A percentile compares a stretch with the other conserved stretches of the same genome.
Evolutionary conservation across 257 asterid species (phyloP).

Genomic region (Penstemon newberryi): DNA sequence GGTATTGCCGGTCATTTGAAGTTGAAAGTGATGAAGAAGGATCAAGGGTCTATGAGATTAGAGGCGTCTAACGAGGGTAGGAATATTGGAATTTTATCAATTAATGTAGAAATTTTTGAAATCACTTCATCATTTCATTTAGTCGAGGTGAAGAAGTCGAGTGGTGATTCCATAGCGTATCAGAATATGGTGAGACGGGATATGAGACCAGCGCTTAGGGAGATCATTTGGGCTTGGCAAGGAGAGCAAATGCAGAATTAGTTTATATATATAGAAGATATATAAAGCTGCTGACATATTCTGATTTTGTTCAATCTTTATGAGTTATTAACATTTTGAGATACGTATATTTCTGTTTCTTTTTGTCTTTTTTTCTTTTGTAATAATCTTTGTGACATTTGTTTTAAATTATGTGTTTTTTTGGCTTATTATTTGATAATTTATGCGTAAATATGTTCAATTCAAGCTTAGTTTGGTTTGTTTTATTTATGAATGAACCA

Average conservation of each 20-base stretch:
- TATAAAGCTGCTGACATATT: slow-evolving; percentile 2
- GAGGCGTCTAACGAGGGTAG: slow-evolving; percentile 37
- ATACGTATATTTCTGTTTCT: too few species aligned
- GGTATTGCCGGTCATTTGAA: slow-evolving; percentile 45
- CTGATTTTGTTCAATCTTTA: neutral
- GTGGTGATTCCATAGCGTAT: slow-evolving; percentile 59
- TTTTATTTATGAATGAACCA: neutral
- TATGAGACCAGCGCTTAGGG: slow-evolving; percentile 40
- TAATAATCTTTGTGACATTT: slow-evolving; percentile 10
- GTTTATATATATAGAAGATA: neutral
- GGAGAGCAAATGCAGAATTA: slow-evolving; percentile 37
- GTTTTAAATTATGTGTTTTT: neutral
- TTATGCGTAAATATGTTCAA: too few species aligned
- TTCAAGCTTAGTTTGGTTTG: neutral
- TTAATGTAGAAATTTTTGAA: slow-evolving; percentile 50
- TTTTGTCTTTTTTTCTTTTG: neutral
- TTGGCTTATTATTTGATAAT: too few species aligned
- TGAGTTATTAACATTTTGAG: neutral
- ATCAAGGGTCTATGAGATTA: slow-evolving; percentile 50
- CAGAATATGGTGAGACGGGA: slow-evolving; percentile 43
- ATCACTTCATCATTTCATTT: slow-evolving; percentile 51
- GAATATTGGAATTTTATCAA: slow-evolving; percentile 35
- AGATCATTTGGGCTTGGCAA: slow-evolving; percentile 52
- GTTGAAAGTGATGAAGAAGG: slow-evolving; percentile 51
- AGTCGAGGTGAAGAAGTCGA: slow-evolving; percentile 62